Evolutionary conservation across 306 rosid genomes (phyloP).

Genomic region (Quercus gilva): DNA sequence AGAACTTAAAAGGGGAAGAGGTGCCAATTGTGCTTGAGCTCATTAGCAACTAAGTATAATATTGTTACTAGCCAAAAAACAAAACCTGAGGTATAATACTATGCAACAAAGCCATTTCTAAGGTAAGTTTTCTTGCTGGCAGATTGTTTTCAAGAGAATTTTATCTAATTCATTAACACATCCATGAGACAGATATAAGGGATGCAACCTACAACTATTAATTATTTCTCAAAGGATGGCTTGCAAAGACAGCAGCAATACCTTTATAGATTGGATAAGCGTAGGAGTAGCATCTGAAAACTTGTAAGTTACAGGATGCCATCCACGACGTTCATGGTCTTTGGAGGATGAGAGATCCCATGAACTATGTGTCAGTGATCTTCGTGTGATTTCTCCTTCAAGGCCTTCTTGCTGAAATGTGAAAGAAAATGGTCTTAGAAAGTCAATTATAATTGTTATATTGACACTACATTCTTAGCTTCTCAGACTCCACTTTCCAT

Average conservation of each 20-base stretch:
- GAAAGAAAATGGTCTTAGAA: conserved; percentile 18
- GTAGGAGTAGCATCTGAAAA: conserved; percentile 83
- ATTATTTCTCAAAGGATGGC: background rate
- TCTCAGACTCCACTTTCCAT: background rate
- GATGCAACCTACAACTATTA: background rate
- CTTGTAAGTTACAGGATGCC: conserved; percentile 98
- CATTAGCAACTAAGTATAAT: background rate
- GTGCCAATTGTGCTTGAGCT: too few relatives aligned
- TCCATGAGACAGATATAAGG: background rate
- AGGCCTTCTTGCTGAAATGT: conserved; percentile 72
- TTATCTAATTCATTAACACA: background rate
- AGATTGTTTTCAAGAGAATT: background rate
- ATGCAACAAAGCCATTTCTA: background rate
- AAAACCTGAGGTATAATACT: background rate
- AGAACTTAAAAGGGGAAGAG: too few relatives aligned
- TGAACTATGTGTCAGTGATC: conserved; percentile 76
- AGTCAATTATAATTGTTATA: background rate
- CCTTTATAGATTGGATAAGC: conserved; percentile 84
- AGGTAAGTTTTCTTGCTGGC: background rate
- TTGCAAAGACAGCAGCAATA: conserved; percentile 5
- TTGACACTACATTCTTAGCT: background rate
- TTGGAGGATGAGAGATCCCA: conserved; percentile 86
- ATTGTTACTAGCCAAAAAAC: too few relatives aligned
- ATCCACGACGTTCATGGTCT: conserved; percentile 78
- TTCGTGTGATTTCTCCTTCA: conserved; percentile 78